Percentiles rank a stretch among this genome's conserved stretches.
phyloP scores from a whole-genome alignment of 192 early-diverging fungal genomes.

The Coemansia sp. region DNA sequence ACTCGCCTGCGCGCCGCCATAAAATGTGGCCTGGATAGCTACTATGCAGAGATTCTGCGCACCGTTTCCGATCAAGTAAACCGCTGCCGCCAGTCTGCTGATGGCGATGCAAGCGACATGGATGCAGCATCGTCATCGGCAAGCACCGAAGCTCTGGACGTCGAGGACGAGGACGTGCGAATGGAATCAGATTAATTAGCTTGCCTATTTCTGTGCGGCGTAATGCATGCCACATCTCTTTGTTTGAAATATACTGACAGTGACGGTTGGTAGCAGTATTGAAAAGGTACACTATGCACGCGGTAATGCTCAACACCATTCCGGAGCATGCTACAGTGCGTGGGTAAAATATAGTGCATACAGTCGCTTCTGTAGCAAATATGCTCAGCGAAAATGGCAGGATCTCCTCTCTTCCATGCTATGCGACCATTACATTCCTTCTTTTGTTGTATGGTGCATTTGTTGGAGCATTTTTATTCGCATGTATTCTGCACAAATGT shows the following conservation, averaged over 20 bases:
- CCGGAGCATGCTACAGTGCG: not conserved
- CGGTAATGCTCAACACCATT: not conserved
- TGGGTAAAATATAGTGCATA: not conserved
- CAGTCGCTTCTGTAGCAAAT: not conserved
- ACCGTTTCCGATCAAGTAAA: slow-evolving; percentile 26
- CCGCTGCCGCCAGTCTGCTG: not conserved
- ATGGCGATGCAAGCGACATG: not conserved
- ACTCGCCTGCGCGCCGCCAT: slow-evolving; percentile 24
- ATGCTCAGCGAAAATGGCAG: not conserved
- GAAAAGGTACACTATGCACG: not conserved
- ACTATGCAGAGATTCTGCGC: slow-evolving; percentile 39
- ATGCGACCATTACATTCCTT: not conserved
- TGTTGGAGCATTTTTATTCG: not conserved
- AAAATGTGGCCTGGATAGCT: slow-evolving; percentile 18
- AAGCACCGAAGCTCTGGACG: slow-evolving; percentile 1
- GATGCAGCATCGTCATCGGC: slow-evolving; percentile 1
- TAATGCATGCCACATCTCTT: not conserved
- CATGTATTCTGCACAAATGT: not conserved
- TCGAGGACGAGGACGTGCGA: slow-evolving; percentile 13
- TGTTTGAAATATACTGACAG: not conserved
- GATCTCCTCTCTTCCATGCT: not conserved
- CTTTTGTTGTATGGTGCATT: not conserved
- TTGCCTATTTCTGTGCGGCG: not conserved
- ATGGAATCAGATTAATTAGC: slow-evolving; percentile 31
- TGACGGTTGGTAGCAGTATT: not conserved